Evolutionary conservation across 441 rosid genomes (phyloP), one percentile per base, ranked within the genome.

Genomic region (Aquilaria agallochum): DNA sequence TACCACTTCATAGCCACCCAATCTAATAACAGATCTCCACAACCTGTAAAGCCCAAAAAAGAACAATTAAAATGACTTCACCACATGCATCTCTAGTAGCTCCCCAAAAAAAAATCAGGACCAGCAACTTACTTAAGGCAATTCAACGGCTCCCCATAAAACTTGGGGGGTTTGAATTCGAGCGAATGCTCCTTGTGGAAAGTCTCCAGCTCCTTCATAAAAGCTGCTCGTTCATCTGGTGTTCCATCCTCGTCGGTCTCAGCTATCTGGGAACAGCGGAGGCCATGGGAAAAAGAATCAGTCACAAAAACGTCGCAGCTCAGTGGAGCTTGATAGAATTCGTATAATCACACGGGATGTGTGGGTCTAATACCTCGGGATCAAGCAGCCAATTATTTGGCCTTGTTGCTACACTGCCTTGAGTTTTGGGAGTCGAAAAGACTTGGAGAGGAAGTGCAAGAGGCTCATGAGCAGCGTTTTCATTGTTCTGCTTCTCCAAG

Each of bases 1-100:
- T 85, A 92, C 98, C 92, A 84, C 84, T 2, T 92, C 97, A 69
- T 90, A 90, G 81, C 97, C 98, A 71, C 98, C 97, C 72, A 92
- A 68, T 63, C 68, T 84, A 62, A 86, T 49, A 72, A 90, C 98
- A 67, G 92, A 78, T 74, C 96, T 83, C 94, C 94, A 92, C 52
- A 92, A 79, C 87, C 98, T 92, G 73, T 67, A 60, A 59, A 55
- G 68, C 11, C 49, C 49, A 12, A 68, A 70, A 73, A 58, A 15
- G 68, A 40, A 30, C 36, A 52, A 58, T 46, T 82, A 68, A 88
- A 80, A 31, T 47, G 31, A 53, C 49, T 34, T 36, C 61, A 54
- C 40, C 15, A 57, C 27, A 56, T 58, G 48, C 40, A 42, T 44
- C 34, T 58, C 40, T 48, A 13, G 40, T 50, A 49, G 44, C 57